Base-by-base conservation (phyloP, 2,329 filamentous ascomycete genomes). In the Cercospora sp. region DNA sequence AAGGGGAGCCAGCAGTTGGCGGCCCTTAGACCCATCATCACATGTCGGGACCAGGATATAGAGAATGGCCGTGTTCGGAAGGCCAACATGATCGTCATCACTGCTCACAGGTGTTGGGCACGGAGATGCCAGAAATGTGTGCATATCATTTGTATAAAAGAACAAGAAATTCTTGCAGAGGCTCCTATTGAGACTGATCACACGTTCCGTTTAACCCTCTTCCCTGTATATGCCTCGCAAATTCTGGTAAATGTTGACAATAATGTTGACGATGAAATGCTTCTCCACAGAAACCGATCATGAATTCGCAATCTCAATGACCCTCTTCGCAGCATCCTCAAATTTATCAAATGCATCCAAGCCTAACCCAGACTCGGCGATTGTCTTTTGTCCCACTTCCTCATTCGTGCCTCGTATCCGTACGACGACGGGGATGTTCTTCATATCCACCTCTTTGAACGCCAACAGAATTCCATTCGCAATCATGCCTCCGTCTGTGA, bases 401-500 rank as follows among this genome's bases (percentile, higher is more conserved):
- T 94, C 91, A 73, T 91, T 91, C 13, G 91, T 93, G 7, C 91
- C 91, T 69, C 90, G 83, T 70, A 94, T 84, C 71, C 91, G 84
- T 31, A 94, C 91, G n/a, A 94, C 90, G 0, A 94, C 89, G 0
- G 91, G 91, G 1, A 91, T 69, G 16, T 75, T 75, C 71, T 79
- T 80, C 69, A 80, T 83, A 8, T 87, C 81, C 64, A 93, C 77
- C 75, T 93, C 89, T 69, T 85, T 83, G 75, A 93, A 93, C 1
- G 91, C 91, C 72, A 91, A 75, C 28, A 94, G 82, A 60, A 94
- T 86, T 0, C 91, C 91, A 66, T 88, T 84, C 0, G 91, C 91
- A 77, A 94, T 94, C 91, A 94, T 93, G 72, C 93, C 91, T 39
- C 91, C 91, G 67, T 90, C 84, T 6, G 90, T 92, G 73, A 93